phyloP scores from a whole-genome alignment of 768 basidiomycete genomes.

The Suillus alpinus region DNA sequence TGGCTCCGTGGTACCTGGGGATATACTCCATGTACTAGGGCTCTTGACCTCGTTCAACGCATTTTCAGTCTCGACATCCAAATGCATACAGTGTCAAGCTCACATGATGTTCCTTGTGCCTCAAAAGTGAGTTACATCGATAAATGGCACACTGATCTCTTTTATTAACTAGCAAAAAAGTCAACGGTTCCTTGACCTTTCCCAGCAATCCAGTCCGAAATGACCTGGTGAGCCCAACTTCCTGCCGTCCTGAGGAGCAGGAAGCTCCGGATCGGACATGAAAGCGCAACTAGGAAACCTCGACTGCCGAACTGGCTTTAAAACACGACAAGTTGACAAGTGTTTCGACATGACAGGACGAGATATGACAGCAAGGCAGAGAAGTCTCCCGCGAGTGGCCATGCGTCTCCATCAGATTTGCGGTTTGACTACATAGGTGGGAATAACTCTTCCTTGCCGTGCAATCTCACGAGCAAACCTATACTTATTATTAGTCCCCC shows the following conservation, averaged over 20 bases:
- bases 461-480: background rate
- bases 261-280: background rate
- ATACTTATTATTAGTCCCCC: background rate
- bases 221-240: background rate
- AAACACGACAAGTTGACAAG: background rate
- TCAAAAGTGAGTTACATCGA: background rate
- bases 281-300: background rate
- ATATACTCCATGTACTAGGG: too few species aligned
- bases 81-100: too few species aligned
- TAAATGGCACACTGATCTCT: background rate
- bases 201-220: background rate
- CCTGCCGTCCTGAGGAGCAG: background rate
- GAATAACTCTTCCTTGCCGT: background rate
- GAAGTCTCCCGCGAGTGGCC: background rate
- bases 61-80: background rate
- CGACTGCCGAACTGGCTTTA: background rate
- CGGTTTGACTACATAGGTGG: background rate
- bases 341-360: background rate
- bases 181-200: background rate
- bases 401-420: background rate
- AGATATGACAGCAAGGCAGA: background rate
- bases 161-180: background rate
- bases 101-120: background rate
- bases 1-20: too few species aligned
- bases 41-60: background rate